A percentile compares a stretch with the other conserved stretches of the same genome.
Evolutionary conservation across 306 rosid genomes (phyloP).

Genomic region (Spatholobus suberectus): DNA sequence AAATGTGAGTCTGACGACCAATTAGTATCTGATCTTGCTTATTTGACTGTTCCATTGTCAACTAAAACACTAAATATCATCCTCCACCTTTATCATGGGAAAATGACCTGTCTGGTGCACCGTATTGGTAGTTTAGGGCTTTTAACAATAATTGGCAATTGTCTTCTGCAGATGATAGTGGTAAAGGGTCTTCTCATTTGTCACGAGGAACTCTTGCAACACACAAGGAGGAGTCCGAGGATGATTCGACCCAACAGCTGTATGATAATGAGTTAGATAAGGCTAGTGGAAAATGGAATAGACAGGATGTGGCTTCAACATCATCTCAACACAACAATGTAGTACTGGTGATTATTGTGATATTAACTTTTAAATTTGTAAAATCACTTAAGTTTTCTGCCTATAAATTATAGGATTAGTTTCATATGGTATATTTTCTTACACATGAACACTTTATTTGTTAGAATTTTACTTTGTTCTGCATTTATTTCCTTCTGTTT

Average conservation of each 20-base stretch:
- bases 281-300: slow-evolving; percentile 40
- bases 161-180: slow-evolving; percentile 64
- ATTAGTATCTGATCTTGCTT: slow-evolving; percentile 58
- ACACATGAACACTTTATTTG: background rate
- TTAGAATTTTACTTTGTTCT: background rate
- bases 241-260: slow-evolving; percentile 58
- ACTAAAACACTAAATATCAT: slow-evolving; percentile 56
- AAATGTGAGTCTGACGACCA: slow-evolving; percentile 60
- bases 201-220: slow-evolving; percentile 65
- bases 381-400: background rate
- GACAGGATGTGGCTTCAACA: slow-evolving; percentile 41
- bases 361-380: slow-evolving; percentile 20
- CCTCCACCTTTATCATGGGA: slow-evolving; percentile 55
- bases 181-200: slow-evolving; percentile 56
- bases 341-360: slow-evolving; percentile 45
- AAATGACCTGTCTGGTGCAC: slow-evolving; percentile 42
- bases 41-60: slow-evolving; percentile 52
- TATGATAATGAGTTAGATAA: slow-evolving; percentile 51
- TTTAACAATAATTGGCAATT: slow-evolving; percentile 41
- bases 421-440: background rate
- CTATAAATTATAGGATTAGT: background rate
- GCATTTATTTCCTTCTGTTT: background rate
- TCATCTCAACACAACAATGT: slow-evolving; percentile 41
- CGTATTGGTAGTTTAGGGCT: slow-evolving; percentile 53
- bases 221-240: slow-evolving; percentile 73